A percentile compares a stretch with the other conserved stretches of the same genome.
These are phyloP conservation scores for Lasiosphaeria hispida DNA, from an alignment of 495 filamentous ascomycete species.

Conservation along the genomic window DNA sequence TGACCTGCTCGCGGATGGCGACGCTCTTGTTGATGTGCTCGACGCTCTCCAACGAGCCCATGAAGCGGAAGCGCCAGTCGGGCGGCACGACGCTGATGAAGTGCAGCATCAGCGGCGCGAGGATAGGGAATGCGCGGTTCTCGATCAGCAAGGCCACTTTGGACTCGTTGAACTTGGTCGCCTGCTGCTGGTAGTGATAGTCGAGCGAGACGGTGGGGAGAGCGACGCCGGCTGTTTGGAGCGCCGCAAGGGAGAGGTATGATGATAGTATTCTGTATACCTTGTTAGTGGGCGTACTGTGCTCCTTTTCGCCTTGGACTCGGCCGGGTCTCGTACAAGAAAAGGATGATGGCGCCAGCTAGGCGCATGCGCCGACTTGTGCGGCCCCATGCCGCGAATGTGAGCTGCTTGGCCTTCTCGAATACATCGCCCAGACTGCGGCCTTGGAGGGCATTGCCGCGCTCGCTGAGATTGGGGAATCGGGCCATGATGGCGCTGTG, in stretches of 20 bases:
- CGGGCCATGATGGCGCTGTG: no score
- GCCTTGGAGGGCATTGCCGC: slow-evolving; percentile 16
- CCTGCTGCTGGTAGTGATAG: slow-evolving; percentile 22
- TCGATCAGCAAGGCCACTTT: slow-evolving; percentile 53
- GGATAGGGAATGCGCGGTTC: slow-evolving; percentile 41
- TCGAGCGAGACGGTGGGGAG: slow-evolving; percentile 33
- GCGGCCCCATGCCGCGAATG: slow-evolving; percentile 29
- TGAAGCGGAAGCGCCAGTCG: slow-evolving; percentile 55
- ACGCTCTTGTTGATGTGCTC: slow-evolving; percentile 35
- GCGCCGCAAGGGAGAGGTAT: slow-evolving; percentile 17
- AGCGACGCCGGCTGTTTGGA: slow-evolving; percentile 11
- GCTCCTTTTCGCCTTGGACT: neutral
- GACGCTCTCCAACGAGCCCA: slow-evolving; percentile 42
- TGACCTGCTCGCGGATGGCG: slow-evolving; percentile 38
- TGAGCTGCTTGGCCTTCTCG: slow-evolving; percentile 22
- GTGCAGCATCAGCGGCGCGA: slow-evolving; percentile 49
- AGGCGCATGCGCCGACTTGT: slow-evolving; percentile 34
- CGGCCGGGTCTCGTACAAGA: slow-evolving; percentile 23
- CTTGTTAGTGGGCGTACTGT: no score
- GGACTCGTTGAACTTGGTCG: slow-evolving; percentile 42
- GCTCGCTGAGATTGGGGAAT: no score
- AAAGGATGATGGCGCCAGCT: slow-evolving; percentile 25
- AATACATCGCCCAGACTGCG: neutral
- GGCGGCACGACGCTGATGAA: slow-evolving; percentile 52
- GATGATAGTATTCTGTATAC: slow-evolving; percentile 14